Conservation (phyloP, 169 alveolate genomes). For the Eimeria tenella region DNA sequence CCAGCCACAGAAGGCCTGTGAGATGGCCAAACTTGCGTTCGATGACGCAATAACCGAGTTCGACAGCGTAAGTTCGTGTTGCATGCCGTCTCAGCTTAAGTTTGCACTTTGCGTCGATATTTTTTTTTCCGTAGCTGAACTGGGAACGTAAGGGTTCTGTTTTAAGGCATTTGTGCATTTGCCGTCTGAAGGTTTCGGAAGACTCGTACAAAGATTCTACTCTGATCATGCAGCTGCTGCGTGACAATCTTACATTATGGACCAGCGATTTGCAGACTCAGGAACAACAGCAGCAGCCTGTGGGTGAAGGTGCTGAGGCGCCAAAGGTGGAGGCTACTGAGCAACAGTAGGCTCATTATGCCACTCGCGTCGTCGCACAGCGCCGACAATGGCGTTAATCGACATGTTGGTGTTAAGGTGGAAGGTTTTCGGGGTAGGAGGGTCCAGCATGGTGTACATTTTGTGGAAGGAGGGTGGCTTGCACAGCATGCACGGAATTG, state of each 20-base stretch:
- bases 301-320: conserved; percentile 72
- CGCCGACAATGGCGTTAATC: conserved; percentile 60
- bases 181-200: conserved; percentile 84
- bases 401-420: conserved; percentile 39
- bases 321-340: conserved; percentile 73
- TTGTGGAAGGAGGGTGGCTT: conserved; percentile 63
- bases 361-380: conserved; percentile 17
- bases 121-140: not conserved
- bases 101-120: not conserved
- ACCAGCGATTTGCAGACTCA: conserved; percentile 90
- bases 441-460: conserved; percentile 51
- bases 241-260: conserved; percentile 96
- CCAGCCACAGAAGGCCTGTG: conserved; percentile 99
- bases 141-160: not conserved
- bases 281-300: conserved; percentile 78
- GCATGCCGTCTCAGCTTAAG: too few species aligned
- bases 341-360: conserved; percentile 72
- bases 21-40: conserved; percentile 97
- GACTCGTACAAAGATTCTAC: conserved; percentile 97
- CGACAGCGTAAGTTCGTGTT: conserved; percentile 89
- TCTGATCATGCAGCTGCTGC: conserved; percentile 94
- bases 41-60: conserved; percentile 97
- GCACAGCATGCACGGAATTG: conserved; percentile 44
- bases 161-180: not conserved
- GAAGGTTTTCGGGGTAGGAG: conserved; percentile 14